Base-by-base conservation (phyloP, 257 asterid species). In the Nemophila menziesii region DNA sequence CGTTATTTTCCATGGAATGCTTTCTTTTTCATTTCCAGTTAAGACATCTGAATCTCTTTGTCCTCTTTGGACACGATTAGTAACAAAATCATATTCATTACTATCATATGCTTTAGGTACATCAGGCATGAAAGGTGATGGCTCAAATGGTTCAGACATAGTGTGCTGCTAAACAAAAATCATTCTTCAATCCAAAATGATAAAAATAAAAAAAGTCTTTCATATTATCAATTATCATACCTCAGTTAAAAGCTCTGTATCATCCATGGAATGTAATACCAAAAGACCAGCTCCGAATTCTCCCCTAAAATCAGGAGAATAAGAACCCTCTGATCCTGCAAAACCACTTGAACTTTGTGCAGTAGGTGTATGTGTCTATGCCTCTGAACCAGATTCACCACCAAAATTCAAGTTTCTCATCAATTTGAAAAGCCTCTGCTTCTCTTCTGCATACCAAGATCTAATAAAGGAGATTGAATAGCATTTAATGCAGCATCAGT, bases 221-320 rank as follows among this genome's bases (percentile, higher is more conserved):
- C n/a, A n/a, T n/a, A n/a, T n/a, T n/a, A n/a, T n/a, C n/a, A 57
- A 16, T 57, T 44, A 55, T 53, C 69, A 46, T 72, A 85, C 99
- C 78, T 85, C 99, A 33, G 99, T 76, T 73, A 90, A 72, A 66
- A 90, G 96, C 64, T 90, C 99, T 0, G 96, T 90, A 54, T 90
- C 96, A 67, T 90, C 99, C 96, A 90, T 81, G 48, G 99, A 71
- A 70, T 90, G 96, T 49, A 90, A 73, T 63, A 84, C 99, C 75
- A 90, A 60, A 59, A 85, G 94, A 33, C 94, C 96, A 47, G 89
- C 94, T 51, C 99, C 99, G 49, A 85, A 81, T 52, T 90, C 99
- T 45, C 93, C 94, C 52, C 93, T 72, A 61, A 85, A 79, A 48
- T 85, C 96, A 3, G 94, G 87, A 50, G 94, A 79, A 58, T 77